Conservation (phyloP, 1,284 basidiomycete species). For the Tilletia caries region DNA sequence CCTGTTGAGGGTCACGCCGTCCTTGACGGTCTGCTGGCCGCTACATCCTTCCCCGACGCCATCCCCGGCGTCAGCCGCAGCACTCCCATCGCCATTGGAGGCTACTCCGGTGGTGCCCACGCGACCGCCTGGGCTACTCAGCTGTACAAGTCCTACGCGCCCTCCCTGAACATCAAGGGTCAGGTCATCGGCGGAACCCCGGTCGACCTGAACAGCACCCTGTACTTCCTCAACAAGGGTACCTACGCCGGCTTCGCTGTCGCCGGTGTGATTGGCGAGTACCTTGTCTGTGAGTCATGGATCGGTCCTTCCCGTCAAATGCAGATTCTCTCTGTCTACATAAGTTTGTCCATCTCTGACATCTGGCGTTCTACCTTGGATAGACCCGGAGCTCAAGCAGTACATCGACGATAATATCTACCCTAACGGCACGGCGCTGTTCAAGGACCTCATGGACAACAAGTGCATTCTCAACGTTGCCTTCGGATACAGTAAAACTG, state of each 20-base stretch:
- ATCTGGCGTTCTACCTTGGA: too few relatives aligned
- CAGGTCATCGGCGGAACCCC: slow-evolving; percentile 28
- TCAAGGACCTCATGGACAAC: slow-evolving; percentile 22
- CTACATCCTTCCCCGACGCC: slow-evolving; percentile 18
- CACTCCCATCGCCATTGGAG: slow-evolving; percentile 29
- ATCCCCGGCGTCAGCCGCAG: slow-evolving; percentile 22
- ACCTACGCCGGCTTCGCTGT: slow-evolving; percentile 39
- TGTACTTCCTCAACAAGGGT: slow-evolving; percentile 29
- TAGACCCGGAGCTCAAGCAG: slow-evolving; percentile 28
- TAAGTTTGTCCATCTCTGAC: too few relatives aligned
- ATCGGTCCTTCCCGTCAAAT: too few relatives aligned
- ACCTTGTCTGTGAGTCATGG: too few relatives aligned
- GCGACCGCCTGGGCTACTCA: slow-evolving; percentile 35
- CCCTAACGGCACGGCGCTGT: slow-evolving; percentile 17
- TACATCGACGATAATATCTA: slow-evolving; percentile 22
- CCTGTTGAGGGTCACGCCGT: slow-evolving; percentile 33
- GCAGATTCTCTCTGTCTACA: too few relatives aligned
- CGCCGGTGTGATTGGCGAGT: slow-evolving; percentile 32
- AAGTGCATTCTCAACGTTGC: slow-evolving; percentile 29
- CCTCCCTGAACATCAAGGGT: slow-evolving; percentile 41
- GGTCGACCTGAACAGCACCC: slow-evolving; percentile 27
- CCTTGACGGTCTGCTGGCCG: slow-evolving; percentile 39
- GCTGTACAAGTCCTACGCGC: slow-evolving; percentile 30
- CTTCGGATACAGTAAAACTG: slow-evolving; percentile 18
- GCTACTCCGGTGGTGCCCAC: slow-evolving; percentile 41